Evolutionary conservation across 1,284 basidiomycete species (phyloP), one percentile per base, ranked within the genome.

Genomic region (Trichosporon coremiiforme): DNA sequence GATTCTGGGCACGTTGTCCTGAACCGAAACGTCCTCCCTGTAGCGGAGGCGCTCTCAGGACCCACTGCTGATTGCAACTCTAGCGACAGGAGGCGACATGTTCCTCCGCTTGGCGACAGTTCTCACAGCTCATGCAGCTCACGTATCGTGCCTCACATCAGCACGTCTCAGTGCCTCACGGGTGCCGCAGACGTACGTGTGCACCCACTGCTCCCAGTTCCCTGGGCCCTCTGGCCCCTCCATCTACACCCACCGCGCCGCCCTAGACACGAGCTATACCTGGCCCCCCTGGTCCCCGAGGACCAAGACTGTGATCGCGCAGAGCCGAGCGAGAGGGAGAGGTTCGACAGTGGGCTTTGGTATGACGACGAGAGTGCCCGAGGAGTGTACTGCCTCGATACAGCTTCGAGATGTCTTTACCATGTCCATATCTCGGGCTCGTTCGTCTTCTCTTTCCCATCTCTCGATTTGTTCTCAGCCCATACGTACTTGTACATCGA

Each of bases 291-390:
- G 9, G 6, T 10, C n/a, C 20, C 25, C 25, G n/a, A 13, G 25
- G n/a, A 20, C 47, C 41, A 45, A 22, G 50, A 12, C 2, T 10
- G 50, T 17, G 50, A 25, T 10, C 50, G 36, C 20, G 20, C 20
- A 38, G 20, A 64, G 62, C 41, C 41, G 41, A 17, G 17, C 41
- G 62, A 64, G 62, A 22, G 62, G 36, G 41, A 64, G 62, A 22
- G 62, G 36, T 41, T 17, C 50, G 22, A 17, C 22, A 25, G 50
- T 53, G 50, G 50, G 50, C 50, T 53, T 15, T 45, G 41, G 36
- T n/a, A 45, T 45, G 41, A 45, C 41, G 41, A n/a, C 41, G 10
- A 12, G 41, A 10, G 41, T 45, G 17, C 41, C 41, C 41, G 41
- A 45, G 41, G 17, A n/a, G 41, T n/a, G 41, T 45, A 45, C 41